Conservation (phyloP, 2,329 filamentous ascomycete genomes). For the Calonectria fujianensis region DNA sequence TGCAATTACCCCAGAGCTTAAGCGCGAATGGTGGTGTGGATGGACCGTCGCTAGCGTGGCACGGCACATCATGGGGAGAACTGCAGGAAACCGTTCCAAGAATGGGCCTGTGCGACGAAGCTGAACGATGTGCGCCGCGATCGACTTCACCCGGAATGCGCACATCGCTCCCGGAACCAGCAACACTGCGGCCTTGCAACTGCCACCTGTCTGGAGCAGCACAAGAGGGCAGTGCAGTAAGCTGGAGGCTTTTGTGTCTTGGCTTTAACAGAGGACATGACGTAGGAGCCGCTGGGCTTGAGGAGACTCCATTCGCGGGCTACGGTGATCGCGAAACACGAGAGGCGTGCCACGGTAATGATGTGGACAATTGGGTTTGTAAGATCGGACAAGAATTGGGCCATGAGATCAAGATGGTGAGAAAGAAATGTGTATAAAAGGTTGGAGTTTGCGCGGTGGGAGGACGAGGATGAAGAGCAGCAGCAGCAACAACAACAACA, state of each 20-base stretch:
- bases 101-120: background rate
- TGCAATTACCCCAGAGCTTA: background rate
- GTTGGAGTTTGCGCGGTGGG: background rate
- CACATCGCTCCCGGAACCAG: background rate
- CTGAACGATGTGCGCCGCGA: background rate
- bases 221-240: background rate
- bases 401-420: background rate
- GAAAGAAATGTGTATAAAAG: constrained; percentile 26
- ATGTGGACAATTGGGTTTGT: constrained; percentile 4
- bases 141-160: constrained; percentile 3
- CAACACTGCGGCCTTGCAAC: background rate
- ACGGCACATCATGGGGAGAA: background rate
- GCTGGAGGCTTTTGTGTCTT: background rate
- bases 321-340: background rate
- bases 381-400: constrained; percentile 32
- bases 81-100: background rate
- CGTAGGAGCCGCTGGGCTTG: background rate
- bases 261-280: background rate
- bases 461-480: background rate
- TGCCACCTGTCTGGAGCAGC: background rate
- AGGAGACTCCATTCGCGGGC: background rate
- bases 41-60: background rate
- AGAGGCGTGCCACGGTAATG: background rate
- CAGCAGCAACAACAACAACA: background rate
- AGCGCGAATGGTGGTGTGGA: constrained; percentile 3